Evolutionary conservation across 2,329 filamentous ascomycete genomes (phyloP).

Genomic region (Gremmenia infestans): DNA sequence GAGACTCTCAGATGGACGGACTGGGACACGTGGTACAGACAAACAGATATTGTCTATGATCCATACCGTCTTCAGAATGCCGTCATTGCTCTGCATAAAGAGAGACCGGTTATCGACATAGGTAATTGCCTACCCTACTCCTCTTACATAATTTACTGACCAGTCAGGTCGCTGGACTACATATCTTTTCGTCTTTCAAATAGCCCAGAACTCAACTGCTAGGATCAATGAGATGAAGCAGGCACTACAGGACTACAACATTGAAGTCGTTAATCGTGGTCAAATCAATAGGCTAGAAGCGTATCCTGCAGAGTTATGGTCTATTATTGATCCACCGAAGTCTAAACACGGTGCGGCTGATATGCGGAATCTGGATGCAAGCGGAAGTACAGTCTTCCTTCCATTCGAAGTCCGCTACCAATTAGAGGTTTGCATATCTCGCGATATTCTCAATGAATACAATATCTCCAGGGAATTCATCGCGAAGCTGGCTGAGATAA

Average conservation of each 20-base stretch:
- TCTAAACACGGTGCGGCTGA: slow-evolving; percentile 12
- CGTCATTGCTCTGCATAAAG: slow-evolving; percentile 44
- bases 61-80: slow-evolving; percentile 32
- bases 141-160: slow-evolving; percentile 2
- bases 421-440: slow-evolving; percentile 87
- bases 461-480: slow-evolving; percentile 67
- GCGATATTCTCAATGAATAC: slow-evolving; percentile 70
- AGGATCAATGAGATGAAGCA: slow-evolving; percentile 19
- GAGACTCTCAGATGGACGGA: slow-evolving; percentile 47
- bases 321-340: slow-evolving; percentile 32
- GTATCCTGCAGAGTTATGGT: slow-evolving; percentile 38
- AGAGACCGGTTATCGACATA: slow-evolving; percentile 51
- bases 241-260: slow-evolving; percentile 65
- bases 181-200: slow-evolving; percentile 47
- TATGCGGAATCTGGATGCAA: slow-evolving; percentile 15
- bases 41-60: slow-evolving; percentile 55
- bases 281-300: slow-evolving; percentile 39
- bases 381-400: slow-evolving; percentile 38
- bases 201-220: slow-evolving; percentile 21
- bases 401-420: slow-evolving; percentile 79
- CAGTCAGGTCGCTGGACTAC: slow-evolving; percentile 55
- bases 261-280: slow-evolving; percentile 44
- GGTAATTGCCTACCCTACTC: slow-evolving; percentile 27
- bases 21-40: slow-evolving; percentile 54
- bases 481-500: slow-evolving; percentile 48